Evolutionary conservation across 306 rosid species (phyloP).

Genomic region (Comarum palustre): DNA sequence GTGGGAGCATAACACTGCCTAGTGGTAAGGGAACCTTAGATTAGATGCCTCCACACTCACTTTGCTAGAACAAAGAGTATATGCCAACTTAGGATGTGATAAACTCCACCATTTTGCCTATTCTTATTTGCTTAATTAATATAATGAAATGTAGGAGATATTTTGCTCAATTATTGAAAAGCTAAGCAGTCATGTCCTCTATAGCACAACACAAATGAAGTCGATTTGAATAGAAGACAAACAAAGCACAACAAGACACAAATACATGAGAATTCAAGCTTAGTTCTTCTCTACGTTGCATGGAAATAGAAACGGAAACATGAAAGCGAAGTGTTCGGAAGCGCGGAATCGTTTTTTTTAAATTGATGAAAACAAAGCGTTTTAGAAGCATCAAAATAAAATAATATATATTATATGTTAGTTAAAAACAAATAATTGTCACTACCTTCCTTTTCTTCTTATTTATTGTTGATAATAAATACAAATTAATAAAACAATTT

Average conservation of each 20-base stretch:
- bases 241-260: background rate
- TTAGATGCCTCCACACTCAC: background rate
- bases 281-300: background rate
- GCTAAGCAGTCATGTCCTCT: background rate
- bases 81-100: background rate
- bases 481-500: too few species aligned
- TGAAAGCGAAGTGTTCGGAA: too few species aligned
- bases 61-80: background rate
- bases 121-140: background rate
- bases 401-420: too few species aligned
- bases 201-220: background rate
- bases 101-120: background rate
- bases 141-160: background rate
- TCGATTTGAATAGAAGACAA: background rate
- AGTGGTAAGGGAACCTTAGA: background rate
- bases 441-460: too few species aligned
- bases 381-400: too few species aligned
- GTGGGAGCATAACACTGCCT: background rate
- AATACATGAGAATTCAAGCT: background rate
- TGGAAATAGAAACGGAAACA: too few species aligned
- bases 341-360: too few species aligned
- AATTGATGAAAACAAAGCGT: too few species aligned
- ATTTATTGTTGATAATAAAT: too few species aligned
- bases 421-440: too few species aligned
- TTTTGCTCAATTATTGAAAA: background rate